Conservation (phyloP, 805 yeast species). For the Suhomyces sp. region DNA sequence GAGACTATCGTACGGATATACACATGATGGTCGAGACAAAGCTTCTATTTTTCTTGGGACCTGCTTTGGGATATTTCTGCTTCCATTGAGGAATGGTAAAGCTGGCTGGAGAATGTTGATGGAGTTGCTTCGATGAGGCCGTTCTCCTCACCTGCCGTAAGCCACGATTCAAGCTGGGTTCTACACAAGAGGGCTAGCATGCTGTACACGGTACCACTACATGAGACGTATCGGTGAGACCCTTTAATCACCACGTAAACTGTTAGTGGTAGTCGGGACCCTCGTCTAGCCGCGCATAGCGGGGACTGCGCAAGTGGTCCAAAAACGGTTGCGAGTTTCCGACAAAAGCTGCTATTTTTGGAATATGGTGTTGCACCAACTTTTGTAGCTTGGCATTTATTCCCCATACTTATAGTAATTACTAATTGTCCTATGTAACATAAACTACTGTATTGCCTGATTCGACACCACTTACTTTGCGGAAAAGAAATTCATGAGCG, state of each 20-base stretch:
- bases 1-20: background rate
- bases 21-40: background rate
- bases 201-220: background rate
- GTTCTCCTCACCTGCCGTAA: too few species aligned
- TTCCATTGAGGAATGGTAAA: background rate
- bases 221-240: too few species aligned
- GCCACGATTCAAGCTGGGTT: background rate
- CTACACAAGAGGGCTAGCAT: background rate
- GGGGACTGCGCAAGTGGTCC: background rate
- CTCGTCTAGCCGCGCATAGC: background rate
- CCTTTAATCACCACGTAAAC: too few species aligned
- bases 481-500: conserved; percentile 48
- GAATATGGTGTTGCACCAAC: background rate
- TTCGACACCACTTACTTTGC: conserved; percentile 20
- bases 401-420: background rate
- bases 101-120: background rate
- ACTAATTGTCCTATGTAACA: background rate
- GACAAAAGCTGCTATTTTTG: background rate
- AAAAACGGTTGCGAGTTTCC: background rate
- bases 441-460: background rate
- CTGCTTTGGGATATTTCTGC: background rate
- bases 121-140: background rate
- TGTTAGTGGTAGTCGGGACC: too few species aligned
- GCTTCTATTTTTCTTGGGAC: background rate
- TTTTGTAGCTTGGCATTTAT: background rate